Conservation (phyloP, 192 early-diverging fungal genomes). For the Umbelopsis sp. region DNA sequence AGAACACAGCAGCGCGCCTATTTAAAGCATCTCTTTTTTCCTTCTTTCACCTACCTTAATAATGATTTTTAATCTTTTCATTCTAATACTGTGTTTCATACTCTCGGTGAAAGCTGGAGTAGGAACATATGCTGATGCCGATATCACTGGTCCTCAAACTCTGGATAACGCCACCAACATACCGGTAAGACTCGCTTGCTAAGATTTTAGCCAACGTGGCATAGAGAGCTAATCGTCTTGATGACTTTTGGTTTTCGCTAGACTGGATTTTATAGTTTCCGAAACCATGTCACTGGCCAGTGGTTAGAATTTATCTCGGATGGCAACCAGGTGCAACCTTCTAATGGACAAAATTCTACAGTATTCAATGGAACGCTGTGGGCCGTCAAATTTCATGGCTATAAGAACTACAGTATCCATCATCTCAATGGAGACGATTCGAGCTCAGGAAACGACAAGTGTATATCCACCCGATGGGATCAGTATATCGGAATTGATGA, state of each 20-base stretch:
- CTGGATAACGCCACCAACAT: constrained; percentile 25
- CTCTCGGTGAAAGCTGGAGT: constrained; percentile 1
- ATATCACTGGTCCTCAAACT: constrained; percentile 18
- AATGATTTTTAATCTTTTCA: neutral
- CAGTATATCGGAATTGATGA: constrained; percentile 24
- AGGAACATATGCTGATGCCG: constrained; percentile 19
- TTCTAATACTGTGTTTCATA: neutral
- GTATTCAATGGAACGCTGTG: constrained; percentile 28
- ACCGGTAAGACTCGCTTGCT: constrained; percentile 1
- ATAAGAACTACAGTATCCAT: constrained; percentile 32
- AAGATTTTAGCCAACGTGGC: neutral
- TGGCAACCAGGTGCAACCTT: constrained; percentile 25
- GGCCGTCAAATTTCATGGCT: constrained; percentile 32
- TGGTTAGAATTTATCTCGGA: constrained; percentile 31
- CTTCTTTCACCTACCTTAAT: neutral
- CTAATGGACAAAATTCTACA: constrained; percentile 27
- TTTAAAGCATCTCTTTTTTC: neutral
- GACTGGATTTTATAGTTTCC: constrained; percentile 34
- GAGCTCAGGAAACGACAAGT: constrained; percentile 24
- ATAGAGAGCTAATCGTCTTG: neutral
- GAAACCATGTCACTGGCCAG: constrained; percentile 27
- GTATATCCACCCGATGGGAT: constrained; percentile 34
- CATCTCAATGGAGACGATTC: constrained; percentile 21
- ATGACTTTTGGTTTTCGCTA: neutral
- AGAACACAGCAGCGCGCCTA: too few relatives aligned